Percentiles rank a stretch among this genome's conserved stretches.
phyloP scores from a whole-genome alignment of 1,284 basidiomycete species.

The Cryptococcus amylolentus region DNA sequence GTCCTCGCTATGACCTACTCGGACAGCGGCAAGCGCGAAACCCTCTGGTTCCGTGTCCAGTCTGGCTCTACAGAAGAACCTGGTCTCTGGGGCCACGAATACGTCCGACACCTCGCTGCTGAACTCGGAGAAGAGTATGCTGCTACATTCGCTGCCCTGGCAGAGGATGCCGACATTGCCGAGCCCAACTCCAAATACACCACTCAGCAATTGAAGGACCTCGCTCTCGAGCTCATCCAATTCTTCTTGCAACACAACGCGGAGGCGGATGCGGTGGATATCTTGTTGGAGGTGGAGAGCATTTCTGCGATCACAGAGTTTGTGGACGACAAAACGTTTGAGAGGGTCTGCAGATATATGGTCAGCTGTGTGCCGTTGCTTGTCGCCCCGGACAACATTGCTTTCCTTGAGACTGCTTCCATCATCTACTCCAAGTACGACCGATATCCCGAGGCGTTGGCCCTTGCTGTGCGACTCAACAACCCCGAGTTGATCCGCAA shows the following conservation, averaged over 20 bases:
- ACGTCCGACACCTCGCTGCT: constrained; percentile 92
- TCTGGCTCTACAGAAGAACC: constrained; percentile 81
- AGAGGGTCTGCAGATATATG: constrained; percentile 97
- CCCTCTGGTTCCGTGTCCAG: constrained; percentile 83
- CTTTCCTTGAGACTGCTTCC: constrained; percentile 87
- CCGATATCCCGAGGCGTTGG: constrained; percentile 87
- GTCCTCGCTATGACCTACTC: constrained; percentile 99
- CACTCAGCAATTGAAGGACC: constrained; percentile 64
- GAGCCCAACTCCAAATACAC: constrained; percentile 27
- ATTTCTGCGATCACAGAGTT: constrained; percentile 71
- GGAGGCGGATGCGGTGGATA: constrained; percentile 96
- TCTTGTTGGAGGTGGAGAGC: constrained; percentile 91
- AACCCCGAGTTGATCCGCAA: constrained; percentile 72
- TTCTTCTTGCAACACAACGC: constrained; percentile 95
- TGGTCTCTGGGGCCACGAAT: constrained; percentile 98
- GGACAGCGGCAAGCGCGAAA: constrained; percentile 91
- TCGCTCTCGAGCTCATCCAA: constrained; percentile 81
- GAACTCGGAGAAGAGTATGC: constrained; percentile 93
- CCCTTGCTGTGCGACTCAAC: constrained; percentile 80
- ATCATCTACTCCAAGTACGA: constrained; percentile 83
- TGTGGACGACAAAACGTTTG: constrained; percentile 74
- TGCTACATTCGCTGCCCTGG: constrained; percentile 50
- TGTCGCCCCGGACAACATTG: constrained; percentile 86
- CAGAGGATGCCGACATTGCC: constrained; percentile 13
- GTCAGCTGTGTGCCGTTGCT: constrained; percentile 88